Evolutionary conservation across 2,329 filamentous ascomycete genomes (phyloP), one percentile per base, ranked within the genome.

Genomic region (Pseudomassariella vexata): DNA sequence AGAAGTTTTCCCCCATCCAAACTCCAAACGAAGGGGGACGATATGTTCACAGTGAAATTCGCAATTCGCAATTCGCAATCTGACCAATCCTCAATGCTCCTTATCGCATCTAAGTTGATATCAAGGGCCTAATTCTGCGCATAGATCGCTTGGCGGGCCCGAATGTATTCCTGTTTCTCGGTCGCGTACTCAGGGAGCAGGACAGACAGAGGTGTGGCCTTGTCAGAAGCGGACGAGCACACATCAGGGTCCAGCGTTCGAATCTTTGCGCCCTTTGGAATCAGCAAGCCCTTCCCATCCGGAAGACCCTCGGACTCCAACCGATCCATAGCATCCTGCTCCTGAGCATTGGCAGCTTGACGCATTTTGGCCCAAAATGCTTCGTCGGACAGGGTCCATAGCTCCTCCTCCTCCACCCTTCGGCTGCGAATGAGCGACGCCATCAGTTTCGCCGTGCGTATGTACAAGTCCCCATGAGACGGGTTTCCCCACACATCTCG

Each of bases 401-500:
- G 36, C 18, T 47, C 40, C 16, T 48, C 43, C 26, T 59, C 56
- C 5, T 43, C 32, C 10, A 60, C 33, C 2, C 48, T 41, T 4
- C 44, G 44, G 12, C 33, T 25, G 9, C 35, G 34, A 19, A 49
- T 36, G 14, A 41, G 30, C 18, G 32, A 30, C 17, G 30, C 33
- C 26, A 63, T 63, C 14, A 62, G 33, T 19, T 41, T 39, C 6
- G 56, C 59, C 3, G 55, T 55, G 17, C 52, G 40, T 18, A 39
- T 38, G 35, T 53, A 60, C 34, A 63, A 46, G 27, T 59, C 46
- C 9, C 54, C 44, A 34, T 62, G 53, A 7, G 54, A 49, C n/a
- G 46, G 46, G 37, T 52, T 59, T 9, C 53, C 59, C 59, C 57
- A 62, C 20, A 62, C 51, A 22, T 57, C 51, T 24, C 47, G 42